A percentile compares a stretch with the other conserved stretches of the same genome.
Evolutionary conservation across 495 filamentous ascomycete species (phyloP).

Genomic region (Hyaloscypha hepaticicola): DNA sequence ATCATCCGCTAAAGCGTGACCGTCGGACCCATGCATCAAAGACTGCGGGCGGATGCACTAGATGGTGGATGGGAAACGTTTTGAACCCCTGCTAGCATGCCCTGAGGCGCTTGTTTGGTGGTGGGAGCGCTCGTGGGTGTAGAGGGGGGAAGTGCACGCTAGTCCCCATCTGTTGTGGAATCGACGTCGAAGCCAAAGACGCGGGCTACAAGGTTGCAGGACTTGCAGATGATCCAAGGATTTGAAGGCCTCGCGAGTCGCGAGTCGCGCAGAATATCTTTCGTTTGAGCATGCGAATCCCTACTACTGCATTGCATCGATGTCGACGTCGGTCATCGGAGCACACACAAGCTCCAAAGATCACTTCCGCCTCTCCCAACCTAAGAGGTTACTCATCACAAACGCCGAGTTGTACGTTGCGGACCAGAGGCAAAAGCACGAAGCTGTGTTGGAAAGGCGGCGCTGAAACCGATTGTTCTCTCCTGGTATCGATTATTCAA

Average conservation of each 20-base stretch:
- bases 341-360: not conserved
- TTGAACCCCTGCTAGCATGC: constrained; percentile 24
- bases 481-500: not conserved
- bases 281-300: not conserved
- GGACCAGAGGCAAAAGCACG: constrained; percentile 14
- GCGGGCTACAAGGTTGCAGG: constrained; percentile 22
- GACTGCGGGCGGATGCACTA: constrained; percentile 11
- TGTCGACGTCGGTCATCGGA: constrained; percentile 15
- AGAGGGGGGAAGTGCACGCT: not conserved
- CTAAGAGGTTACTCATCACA: constrained; percentile 4
- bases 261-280: not conserved
- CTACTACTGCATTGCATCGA: constrained; percentile 16
- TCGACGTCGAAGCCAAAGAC: constrained; percentile 16
- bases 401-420: constrained; percentile 20
- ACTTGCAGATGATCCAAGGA: constrained; percentile 25
- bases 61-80: constrained; percentile 27
- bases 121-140: not conserved
- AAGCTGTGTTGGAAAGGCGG: constrained; percentile 3
- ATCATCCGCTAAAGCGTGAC: constrained; percentile 17
- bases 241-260: not conserved
- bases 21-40: constrained; percentile 2
- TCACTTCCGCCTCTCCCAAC: not conserved
- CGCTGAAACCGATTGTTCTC: constrained; percentile 8
- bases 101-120: constrained; percentile 18
- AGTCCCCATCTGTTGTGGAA: not conserved